Conservation (phyloP, 1,284 basidiomycete genomes). For the Spongiforma sp. region DNA sequence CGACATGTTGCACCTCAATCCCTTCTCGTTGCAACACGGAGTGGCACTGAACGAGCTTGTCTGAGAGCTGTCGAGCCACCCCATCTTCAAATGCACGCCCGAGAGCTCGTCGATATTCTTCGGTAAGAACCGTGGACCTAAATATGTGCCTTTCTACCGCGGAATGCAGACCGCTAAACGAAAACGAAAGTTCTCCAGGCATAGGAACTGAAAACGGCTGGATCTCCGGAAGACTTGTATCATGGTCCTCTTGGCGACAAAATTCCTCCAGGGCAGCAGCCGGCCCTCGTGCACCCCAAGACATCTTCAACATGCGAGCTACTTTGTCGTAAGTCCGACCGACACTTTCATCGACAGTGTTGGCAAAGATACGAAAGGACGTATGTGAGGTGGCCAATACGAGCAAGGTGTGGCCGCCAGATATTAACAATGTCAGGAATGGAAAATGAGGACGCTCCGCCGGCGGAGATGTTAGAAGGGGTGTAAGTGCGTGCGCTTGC, state of each 20-base stretch:
- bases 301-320: conserved; percentile 68
- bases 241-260: conserved; percentile 42
- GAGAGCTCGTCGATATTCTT: conserved; percentile 49
- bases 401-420: conserved; percentile 91
- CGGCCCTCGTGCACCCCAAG: conserved; percentile 64
- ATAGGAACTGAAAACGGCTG: conserved; percentile 59
- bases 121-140: conserved; percentile 31
- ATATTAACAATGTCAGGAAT: conserved; percentile 86
- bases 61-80: conserved; percentile 74
- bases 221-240: conserved; percentile 38
- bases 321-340: conserved; percentile 85
- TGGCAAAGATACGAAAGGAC: conserved; percentile 75
- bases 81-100: conserved; percentile 77
- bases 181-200: conserved; percentile 66
- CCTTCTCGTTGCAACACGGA: conserved; percentile 47
- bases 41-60: conserved; percentile 72
- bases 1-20: conserved; percentile 58
- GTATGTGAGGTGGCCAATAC: conserved; percentile 69
- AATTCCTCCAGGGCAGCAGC: conserved; percentile 84
- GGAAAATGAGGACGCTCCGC: conserved; percentile 69
- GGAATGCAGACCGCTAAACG: conserved; percentile 77
- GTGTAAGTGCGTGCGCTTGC: conserved; percentile 95
- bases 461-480: conserved; percentile 68
- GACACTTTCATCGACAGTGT: conserved; percentile 78
- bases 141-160: conserved; percentile 59